Percentiles rank a stretch among this genome's conserved stretches.
Evolutionary conservation across 176 grass and related monocot genomes (phyloP).

Genomic region (Phoenix roebelenii): DNA sequence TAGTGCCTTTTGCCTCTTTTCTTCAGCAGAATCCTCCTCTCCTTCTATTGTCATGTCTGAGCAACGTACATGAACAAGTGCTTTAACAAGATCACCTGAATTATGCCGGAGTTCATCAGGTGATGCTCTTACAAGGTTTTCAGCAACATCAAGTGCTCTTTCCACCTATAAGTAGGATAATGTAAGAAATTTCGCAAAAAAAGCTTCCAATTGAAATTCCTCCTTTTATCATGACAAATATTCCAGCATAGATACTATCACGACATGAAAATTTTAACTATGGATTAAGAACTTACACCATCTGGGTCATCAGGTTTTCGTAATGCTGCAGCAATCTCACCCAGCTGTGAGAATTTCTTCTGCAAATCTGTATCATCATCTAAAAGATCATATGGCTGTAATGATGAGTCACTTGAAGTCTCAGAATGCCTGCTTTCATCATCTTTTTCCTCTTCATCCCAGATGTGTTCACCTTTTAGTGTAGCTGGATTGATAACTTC

Average conservation of each 20-base stretch:
- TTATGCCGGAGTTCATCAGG: conserved; percentile 70
- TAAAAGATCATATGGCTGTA: conserved; percentile 92
- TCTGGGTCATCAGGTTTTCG: conserved; percentile 87
- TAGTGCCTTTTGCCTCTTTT: conserved; percentile 78
- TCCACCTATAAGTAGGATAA: conserved; percentile 56
- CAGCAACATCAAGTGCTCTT: conserved; percentile 57
- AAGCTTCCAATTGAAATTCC: too few relatives aligned
- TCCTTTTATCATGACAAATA: not conserved
- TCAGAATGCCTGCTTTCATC: conserved; percentile 38
- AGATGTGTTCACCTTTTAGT: conserved; percentile 17
- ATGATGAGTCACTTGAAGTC: conserved; percentile 62
- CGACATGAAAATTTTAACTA: too few relatives aligned
- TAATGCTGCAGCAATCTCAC: conserved; percentile 59
- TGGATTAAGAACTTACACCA: conserved; percentile 50
- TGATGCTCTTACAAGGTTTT: conserved; percentile 81
- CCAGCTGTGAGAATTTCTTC: conserved; percentile 60
- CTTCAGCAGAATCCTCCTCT: conserved; percentile 91
- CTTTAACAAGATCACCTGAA: conserved; percentile 76
- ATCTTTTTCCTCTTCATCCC: conserved; percentile 24
- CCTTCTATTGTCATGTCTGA: conserved; percentile 71
- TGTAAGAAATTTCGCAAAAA: conserved; percentile 6
- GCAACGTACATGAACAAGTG: conserved; percentile 80
- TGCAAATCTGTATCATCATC: conserved; percentile 77
- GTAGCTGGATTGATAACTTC: conserved; percentile 32
- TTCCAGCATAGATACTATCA: too few relatives aligned